These are phyloP conservation scores for Podila epicladia DNA, from an alignment of 192 early-diverging fungal species.

Conservation along the genomic window DNA sequence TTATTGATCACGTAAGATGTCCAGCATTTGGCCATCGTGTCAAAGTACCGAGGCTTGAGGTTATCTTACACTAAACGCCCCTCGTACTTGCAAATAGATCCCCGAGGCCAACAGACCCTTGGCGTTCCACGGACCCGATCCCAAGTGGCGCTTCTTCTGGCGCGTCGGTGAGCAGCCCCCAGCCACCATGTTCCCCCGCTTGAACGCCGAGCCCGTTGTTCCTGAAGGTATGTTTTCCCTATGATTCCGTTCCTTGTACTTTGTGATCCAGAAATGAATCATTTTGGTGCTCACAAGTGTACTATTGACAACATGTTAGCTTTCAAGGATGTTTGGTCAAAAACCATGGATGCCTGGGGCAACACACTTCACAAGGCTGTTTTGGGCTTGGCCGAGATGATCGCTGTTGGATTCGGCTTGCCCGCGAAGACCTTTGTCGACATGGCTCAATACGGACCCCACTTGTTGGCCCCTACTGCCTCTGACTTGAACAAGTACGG, in stretches of 20 bases:
- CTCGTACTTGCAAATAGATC: constrained; percentile 43
- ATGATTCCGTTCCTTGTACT: not conserved
- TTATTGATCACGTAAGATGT: constrained; percentile 53
- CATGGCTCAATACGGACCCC: constrained; percentile 69
- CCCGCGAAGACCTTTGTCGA: constrained; percentile 63
- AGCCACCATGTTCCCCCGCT: constrained; percentile 64
- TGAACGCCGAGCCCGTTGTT: constrained; percentile 72
- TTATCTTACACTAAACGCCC: not conserved
- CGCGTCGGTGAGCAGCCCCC: constrained; percentile 65
- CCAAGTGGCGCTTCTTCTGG: constrained; percentile 83
- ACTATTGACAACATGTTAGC: constrained; percentile 25
- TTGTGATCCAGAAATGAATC: not conserved
- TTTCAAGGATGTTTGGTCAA: constrained; percentile 69
- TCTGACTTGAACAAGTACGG: constrained; percentile 72
- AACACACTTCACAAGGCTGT: constrained; percentile 65
- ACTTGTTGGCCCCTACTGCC: constrained; percentile 76
- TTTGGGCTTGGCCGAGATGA: constrained; percentile 65
- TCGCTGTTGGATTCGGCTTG: constrained; percentile 71
- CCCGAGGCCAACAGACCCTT: constrained; percentile 65
- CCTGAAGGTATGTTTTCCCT: constrained; percentile 55
- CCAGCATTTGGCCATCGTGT: not conserved
- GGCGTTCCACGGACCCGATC: constrained; percentile 63
- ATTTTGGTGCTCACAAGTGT: not conserved
- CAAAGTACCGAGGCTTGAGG: not conserved
- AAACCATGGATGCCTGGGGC: constrained; percentile 74